Evolutionary conservation across 75 land plant species (phyloP).

Genomic region (Adiantum capillusveneris): DNA sequence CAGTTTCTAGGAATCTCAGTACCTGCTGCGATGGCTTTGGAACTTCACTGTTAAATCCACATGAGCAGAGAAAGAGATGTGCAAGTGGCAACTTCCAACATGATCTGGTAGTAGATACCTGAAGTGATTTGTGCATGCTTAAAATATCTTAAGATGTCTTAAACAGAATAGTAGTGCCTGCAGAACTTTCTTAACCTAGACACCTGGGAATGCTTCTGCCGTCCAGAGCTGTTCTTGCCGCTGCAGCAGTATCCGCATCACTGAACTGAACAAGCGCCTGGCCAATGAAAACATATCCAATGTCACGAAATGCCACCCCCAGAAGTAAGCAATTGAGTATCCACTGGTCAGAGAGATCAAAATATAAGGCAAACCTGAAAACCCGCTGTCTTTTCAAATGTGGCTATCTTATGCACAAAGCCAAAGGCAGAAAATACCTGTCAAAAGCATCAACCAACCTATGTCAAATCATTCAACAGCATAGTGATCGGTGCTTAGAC

Average conservation of each 20-base stretch:
- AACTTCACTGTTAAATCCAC: constrained; percentile 71
- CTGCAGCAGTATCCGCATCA: constrained; percentile 54
- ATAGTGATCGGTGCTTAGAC: too few relatives aligned
- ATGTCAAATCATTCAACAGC: too few relatives aligned
- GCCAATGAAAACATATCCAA: not conserved
- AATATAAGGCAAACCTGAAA: constrained; percentile 40
- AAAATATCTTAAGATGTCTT: not conserved
- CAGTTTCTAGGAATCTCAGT: not conserved
- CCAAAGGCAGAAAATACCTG: constrained; percentile 80
- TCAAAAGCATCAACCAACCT: too few relatives aligned
- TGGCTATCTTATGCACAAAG: constrained; percentile 71
- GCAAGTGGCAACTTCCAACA: constrained; percentile 43
- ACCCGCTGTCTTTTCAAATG: constrained; percentile 76
- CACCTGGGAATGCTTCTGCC: constrained; percentile 75
- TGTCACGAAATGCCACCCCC: not conserved
- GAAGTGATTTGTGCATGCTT: not conserved
- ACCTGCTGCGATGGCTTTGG: constrained; percentile 81
- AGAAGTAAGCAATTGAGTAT: not conserved
- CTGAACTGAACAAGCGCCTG: constrained; percentile 70
- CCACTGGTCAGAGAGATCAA: not conserved
- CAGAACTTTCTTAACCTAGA: constrained; percentile 3
- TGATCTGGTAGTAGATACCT: constrained; percentile 74
- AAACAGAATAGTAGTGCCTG: constrained; percentile 5
- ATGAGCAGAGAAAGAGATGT: constrained; percentile 69
- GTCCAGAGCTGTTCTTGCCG: constrained; percentile 61